Evolutionary conservation across 352 stramenopile genomes (phyloP).

Genomic region (Salisapilia sapeloensis): DNA sequence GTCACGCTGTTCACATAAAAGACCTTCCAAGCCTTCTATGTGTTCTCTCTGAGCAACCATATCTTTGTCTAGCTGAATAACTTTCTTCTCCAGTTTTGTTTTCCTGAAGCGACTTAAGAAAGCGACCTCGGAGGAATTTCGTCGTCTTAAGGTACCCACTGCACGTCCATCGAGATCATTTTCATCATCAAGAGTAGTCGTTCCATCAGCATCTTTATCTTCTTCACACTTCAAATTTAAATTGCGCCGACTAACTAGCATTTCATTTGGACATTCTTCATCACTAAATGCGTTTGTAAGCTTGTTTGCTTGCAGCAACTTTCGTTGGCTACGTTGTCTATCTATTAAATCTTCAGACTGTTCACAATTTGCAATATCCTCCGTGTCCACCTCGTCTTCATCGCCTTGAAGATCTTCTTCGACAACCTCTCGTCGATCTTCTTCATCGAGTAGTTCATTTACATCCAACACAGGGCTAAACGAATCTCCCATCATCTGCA

Average conservation of each 20-base stretch:
- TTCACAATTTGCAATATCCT: not conserved
- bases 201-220: constrained; percentile 2
- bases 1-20: constrained; percentile 36
- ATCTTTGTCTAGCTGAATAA: constrained; percentile 40
- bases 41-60: constrained; percentile 21
- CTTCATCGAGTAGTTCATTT: constrained; percentile 26
- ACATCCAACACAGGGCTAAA: constrained; percentile 37
- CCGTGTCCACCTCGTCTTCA: constrained; percentile 7
- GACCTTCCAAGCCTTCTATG: constrained; percentile 23
- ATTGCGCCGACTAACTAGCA: no score
- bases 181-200: constrained; percentile 2
- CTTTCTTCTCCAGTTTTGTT: constrained; percentile 41
- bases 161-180: constrained; percentile 1
- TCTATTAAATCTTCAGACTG: constrained; percentile 5
- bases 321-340: constrained; percentile 10
- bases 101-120: constrained; percentile 50
- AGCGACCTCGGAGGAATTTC: constrained; percentile 17
- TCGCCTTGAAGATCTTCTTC: constrained; percentile 42
- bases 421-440: constrained; percentile 40
- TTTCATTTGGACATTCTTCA: no score
- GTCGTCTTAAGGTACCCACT: no score
- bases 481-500: constrained; percentile 35
- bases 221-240: constrained; percentile 2
- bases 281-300: no score
- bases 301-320: constrained; percentile 3